Percentiles rank a stretch among this genome's conserved stretches.
These are phyloP conservation scores for Lentinula aciculospora DNA, from an alignment of 768 basidiomycete genomes.

Conservation along the genomic window DNA sequence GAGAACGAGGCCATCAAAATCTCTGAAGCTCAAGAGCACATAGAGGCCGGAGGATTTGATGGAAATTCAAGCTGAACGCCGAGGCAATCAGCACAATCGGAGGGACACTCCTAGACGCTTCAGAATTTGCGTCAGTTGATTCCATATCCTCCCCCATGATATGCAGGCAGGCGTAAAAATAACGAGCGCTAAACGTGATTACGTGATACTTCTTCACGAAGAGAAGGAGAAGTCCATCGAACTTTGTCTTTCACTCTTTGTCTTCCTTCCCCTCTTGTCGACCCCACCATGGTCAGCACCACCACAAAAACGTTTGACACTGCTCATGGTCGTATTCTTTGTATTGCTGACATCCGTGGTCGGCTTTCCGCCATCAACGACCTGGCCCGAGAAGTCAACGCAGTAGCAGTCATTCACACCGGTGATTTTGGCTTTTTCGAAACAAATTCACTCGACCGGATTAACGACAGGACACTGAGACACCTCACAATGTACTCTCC, in stretches of 20 bases:
- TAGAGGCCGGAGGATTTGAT: no score
- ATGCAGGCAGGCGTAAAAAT: no score
- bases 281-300: conserved; percentile 24
- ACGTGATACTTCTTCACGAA: not conserved
- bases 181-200: not conserved
- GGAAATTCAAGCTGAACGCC: no score
- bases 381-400: conserved; percentile 83
- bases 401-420: conserved; percentile 91
- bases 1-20: no score
- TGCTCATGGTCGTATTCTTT: conserved; percentile 81
- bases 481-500: conserved; percentile 97
- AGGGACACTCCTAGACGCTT: no score
- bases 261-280: not conserved
- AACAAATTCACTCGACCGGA: conserved; percentile 73
- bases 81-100: no score
- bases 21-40: no score
- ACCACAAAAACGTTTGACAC: conserved; percentile 79
- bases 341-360: conserved; percentile 91
- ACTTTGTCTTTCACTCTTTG: not conserved
- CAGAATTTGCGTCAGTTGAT: no score
- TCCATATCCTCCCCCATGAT: no score
- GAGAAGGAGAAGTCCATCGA: not conserved
- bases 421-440: conserved; percentile 99
- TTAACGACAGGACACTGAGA: conserved; percentile 93
- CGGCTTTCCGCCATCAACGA: conserved; percentile 85